Base-by-base conservation (phyloP, 108 stramenopile species). In the Fragilariopsis cylindrus region DNA sequence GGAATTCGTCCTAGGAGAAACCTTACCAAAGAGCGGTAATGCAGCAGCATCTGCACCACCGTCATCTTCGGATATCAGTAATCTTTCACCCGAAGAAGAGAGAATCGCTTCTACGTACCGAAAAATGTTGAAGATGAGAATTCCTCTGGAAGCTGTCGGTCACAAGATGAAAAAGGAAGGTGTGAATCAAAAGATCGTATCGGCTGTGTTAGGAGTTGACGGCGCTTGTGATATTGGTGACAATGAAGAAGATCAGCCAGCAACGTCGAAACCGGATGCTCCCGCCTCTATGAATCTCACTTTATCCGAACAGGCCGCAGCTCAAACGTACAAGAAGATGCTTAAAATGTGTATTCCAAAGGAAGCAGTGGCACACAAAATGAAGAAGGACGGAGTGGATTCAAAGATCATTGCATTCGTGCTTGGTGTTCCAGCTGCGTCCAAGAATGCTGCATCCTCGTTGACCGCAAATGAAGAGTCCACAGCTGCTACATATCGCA, bases 131-230 rank as follows among this genome's bases (percentile, higher is more conserved):
- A 87, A 91, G 71, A 87, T 91, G 85, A 67, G 73, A n/a, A 79
- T 96, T 13, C 95, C 95, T 7, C 56, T 73, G 13, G 89, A 87
- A 55, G 95, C 87, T 21, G 91, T 93, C 8, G 72, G 70, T 30
- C 91, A 93, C 60, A 90, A 91, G 68, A 92, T 96, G 90, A 72
- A 30, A 4, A 78, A 82, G 41, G 95, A 96, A 67, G 85, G 81
- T 7, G 79, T 92, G 7, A 55, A 69, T 42, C 49, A 78, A 13
- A 88, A 78, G 50, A 83, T 92, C 55, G 65, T 86, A 12, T 60
- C 57, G 54, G 70, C 82, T 42, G 87, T 90, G 7, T 60, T 87
- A 2, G 74, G 70, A 6, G 76, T 52, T 15, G 42, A 56, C 5
- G 7, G 46, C 42, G 40, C 15, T 15, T 30, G 41, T 0, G 0